Percentiles rank a stretch among this genome's conserved stretches.
phyloP scores from a whole-genome alignment of 306 rosid genomes.

The Cajanus cajan region DNA sequence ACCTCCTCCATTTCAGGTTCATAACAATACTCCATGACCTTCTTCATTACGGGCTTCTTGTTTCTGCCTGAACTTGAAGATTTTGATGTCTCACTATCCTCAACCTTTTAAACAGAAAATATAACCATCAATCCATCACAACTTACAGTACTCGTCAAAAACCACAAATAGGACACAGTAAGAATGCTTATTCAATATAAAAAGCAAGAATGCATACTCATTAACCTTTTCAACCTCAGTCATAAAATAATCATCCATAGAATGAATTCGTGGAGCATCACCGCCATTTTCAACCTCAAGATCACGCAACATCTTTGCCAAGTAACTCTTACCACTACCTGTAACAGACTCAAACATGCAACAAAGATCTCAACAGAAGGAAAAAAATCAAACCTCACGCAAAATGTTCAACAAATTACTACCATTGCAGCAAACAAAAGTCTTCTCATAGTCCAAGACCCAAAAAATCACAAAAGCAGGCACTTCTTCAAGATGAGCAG shows the following conservation, averaged over 20 bases:
- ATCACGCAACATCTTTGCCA: slow-evolving; percentile 94
- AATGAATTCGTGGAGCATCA: slow-evolving; percentile 90
- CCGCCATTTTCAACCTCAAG: slow-evolving; percentile 90
- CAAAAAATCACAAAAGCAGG: slow-evolving; percentile 5
- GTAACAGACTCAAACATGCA: slow-evolving; percentile 26
- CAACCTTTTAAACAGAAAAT: slow-evolving; percentile 53
- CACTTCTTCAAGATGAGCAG: slow-evolving; percentile 1
- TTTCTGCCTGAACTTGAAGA: slow-evolving; percentile 71
- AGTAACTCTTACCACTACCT: slow-evolving; percentile 98
- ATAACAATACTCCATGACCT: slow-evolving; percentile 94
- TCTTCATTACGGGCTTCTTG: slow-evolving; percentile 74
- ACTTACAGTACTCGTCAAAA: slow-evolving; percentile 10
- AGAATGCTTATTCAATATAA: neutral
- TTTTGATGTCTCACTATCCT: slow-evolving; percentile 62
- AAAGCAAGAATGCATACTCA: slow-evolving; percentile 7
- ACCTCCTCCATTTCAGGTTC: slow-evolving; percentile 99
- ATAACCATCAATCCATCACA: slow-evolving; percentile 25
- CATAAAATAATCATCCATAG: slow-evolving; percentile 98
- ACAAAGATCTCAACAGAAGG: slow-evolving; percentile 16
- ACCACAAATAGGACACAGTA: neutral
- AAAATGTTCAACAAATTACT: neutral
- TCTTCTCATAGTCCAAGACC: neutral
- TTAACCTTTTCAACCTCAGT: slow-evolving; percentile 93
- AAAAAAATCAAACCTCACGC: slow-evolving; percentile 20
- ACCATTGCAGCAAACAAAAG: neutral